Base-by-base conservation (phyloP, 148 eudicot species). In the Chenopodium berlandieri region DNA sequence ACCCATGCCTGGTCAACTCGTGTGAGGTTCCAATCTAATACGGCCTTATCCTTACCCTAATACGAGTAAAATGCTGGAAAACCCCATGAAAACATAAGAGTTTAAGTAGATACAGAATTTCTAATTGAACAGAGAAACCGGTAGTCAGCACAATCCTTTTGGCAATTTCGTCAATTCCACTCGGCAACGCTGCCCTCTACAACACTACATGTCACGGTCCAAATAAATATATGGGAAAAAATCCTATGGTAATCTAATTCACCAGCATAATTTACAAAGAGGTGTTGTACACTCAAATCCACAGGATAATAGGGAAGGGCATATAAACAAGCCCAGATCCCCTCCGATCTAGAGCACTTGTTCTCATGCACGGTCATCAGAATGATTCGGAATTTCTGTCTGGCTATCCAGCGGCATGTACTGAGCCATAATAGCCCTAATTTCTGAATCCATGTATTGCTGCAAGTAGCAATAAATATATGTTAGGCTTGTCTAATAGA, bases 401-500 rank as follows among this genome's bases (percentile, higher is more conserved):
- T 95, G 98, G 88, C 94, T 92, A 87, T 95, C 97, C 84, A 93
- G 85, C 32, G 98, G 97, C 96, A 93, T 93, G 89, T 92, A 93
- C 73, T 92, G 98, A 48, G 99, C 91, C 97, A 95, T 92, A 76
- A 95, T 93, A 74, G 98, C 98, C 79, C 96, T 91, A 82, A 95
- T 95, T 88, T 95, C 99, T 30, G 97, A 93, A 81, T 93, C 99
- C 99, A 95, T 95, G 86, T 95, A 95, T 23, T 93, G 87, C 96
- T 92, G 92, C 81, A 67, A 52, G 22, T 4, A 30, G 52, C 20
- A 52, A 66, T 31, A 31, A 70, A 69, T 4, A 40, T 4, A 25
- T 2, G 60, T 73, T 48, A 74, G 77, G 63, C 40, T 50, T 22
- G 17, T 16, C 62, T 16, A 56, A 56, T 56, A 50, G 7, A 40